Evolutionary conservation across 1,284 basidiomycete genomes (phyloP).

Genomic region (Ganoderma resinaceum): DNA sequence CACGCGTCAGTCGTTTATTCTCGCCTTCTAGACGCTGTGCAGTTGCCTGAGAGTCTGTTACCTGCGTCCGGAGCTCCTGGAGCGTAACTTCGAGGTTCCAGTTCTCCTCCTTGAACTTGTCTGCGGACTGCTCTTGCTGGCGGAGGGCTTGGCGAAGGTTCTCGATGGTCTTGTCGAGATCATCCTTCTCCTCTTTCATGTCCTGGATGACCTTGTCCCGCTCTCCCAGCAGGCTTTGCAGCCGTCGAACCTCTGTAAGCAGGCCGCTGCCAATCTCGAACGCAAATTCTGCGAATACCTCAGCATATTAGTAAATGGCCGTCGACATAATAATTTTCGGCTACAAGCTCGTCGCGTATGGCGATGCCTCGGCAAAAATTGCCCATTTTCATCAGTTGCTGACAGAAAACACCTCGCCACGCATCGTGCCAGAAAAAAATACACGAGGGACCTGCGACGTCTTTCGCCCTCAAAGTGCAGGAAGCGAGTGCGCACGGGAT

Average conservation of each 20-base stretch:
- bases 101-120: conserved; percentile 96
- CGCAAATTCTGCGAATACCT: conserved; percentile 77
- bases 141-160: conserved; percentile 72
- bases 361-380: neutral
- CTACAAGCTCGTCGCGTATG: too few relatives aligned
- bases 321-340: neutral
- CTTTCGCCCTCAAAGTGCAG: too few relatives aligned
- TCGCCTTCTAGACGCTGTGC: conserved; percentile 82
- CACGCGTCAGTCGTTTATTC: conserved; percentile 80
- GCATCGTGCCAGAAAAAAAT: neutral
- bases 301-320: neutral
- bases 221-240: conserved; percentile 88
- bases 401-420: neutral
- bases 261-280: conserved; percentile 95
- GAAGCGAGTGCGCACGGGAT: neutral
- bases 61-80: conserved; percentile 84
- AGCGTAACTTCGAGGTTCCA: conserved; percentile 97
- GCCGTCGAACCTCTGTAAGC: conserved; percentile 85
- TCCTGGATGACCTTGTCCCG: conserved; percentile 89
- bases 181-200: conserved; percentile 88
- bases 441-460: too few relatives aligned
- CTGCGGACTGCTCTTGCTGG: conserved; percentile 72
- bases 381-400: neutral
- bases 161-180: conserved; percentile 80
- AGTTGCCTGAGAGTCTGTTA: conserved; percentile 71